Conservation (phyloP, 169 alveolate genomes). For the Plasmodium vivax region DNA sequence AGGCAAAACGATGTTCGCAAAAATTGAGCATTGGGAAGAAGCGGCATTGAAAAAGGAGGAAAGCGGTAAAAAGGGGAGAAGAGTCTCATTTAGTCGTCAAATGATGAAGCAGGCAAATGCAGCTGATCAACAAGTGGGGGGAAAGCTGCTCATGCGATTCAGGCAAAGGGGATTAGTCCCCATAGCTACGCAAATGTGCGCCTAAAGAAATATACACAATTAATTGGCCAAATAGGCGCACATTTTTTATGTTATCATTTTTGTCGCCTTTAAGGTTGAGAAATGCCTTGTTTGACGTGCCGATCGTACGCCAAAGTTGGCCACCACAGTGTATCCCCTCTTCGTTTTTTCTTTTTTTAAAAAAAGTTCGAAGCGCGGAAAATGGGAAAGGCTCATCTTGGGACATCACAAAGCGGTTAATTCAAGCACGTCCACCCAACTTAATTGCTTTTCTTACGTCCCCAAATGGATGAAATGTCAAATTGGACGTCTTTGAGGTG, state of each 20-base stretch:
- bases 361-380: neutral
- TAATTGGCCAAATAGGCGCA: neutral
- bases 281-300: neutral
- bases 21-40: neutral
- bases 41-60: neutral
- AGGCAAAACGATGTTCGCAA: neutral
- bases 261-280: neutral
- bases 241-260: neutral
- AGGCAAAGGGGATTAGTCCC: neutral
- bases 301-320: neutral
- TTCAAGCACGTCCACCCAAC: neutral
- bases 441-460: neutral
- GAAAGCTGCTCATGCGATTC: neutral
- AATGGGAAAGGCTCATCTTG: neutral
- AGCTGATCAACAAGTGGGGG: neutral
- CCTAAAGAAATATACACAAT: neutral
- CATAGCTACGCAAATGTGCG: neutral
- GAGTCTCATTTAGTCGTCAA: neutral
- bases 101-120: neutral
- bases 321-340: neutral
- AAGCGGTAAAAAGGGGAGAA: neutral
- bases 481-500: neutral
- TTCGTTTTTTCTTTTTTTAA: neutral
- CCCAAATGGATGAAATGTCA: neutral
- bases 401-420: neutral